These are phyloP conservation scores for Torulaspora quercuum DNA, from an alignment of 805 yeast genomes.

Conservation along the genomic window DNA sequence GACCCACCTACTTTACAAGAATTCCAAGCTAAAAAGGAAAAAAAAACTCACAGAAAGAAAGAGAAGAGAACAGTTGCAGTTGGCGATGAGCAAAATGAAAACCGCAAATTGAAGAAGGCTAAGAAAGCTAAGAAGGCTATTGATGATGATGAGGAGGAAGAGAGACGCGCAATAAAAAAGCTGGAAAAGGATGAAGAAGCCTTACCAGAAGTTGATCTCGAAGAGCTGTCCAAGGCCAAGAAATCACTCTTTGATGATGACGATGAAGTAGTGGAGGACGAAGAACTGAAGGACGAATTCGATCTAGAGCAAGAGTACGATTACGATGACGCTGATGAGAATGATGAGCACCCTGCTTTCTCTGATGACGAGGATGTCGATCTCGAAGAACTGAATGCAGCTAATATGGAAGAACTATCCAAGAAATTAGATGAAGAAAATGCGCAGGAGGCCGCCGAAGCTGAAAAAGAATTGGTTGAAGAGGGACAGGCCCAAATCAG, in stretches of 20 bases:
- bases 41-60: conserved; percentile 38
- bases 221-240: conserved; percentile 64
- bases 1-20: conserved; percentile 89
- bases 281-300: conserved; percentile 44
- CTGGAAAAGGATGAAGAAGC: conserved; percentile 38
- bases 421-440: conserved; percentile 59
- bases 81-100: conserved; percentile 13
- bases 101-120: conserved; percentile 16
- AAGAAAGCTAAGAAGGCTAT: conserved; percentile 11
- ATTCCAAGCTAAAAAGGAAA: conserved; percentile 52
- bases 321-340: conserved; percentile 38
- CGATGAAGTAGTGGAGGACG: conserved; percentile 26
- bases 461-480: conserved; percentile 58
- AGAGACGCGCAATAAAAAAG: conserved; percentile 28
- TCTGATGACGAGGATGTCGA: conserved; percentile 69
- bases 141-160: conserved; percentile 14
- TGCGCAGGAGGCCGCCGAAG: conserved; percentile 58
- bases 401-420: conserved; percentile 79
- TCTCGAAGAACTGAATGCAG: conserved; percentile 70
- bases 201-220: conserved; percentile 63
- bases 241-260: conserved; percentile 68
- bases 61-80: conserved; percentile 23
- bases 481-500: conserved; percentile 61
- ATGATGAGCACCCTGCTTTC: conserved; percentile 61
- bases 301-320: conserved; percentile 59